Evolutionary conservation across 176 grass and related monocot species (phyloP).

Genomic region (Bothriochloa decipiens): DNA sequence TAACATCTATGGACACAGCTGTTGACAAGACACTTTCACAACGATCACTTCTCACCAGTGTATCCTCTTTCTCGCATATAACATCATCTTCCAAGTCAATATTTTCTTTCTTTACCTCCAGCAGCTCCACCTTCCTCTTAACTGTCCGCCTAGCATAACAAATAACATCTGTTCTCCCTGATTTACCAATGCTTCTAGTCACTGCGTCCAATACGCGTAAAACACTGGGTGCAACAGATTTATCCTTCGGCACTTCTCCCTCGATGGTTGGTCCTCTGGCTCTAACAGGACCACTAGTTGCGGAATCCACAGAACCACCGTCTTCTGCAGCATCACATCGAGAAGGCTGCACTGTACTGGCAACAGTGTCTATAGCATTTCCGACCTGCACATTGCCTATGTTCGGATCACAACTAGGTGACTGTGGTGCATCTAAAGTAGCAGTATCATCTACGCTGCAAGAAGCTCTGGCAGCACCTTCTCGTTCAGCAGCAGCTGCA

Average conservation of each 20-base stretch:
- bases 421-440: constrained; percentile 25
- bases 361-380: constrained; percentile 34
- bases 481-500: background rate
- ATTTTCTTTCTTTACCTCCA: constrained; percentile 30
- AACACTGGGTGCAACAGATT: constrained; percentile 41
- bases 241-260: background rate
- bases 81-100: constrained; percentile 32
- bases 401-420: constrained; percentile 25
- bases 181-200: constrained; percentile 48
- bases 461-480: constrained; percentile 3
- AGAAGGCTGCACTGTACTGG: background rate
- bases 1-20: constrained; percentile 48
- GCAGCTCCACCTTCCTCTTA: constrained; percentile 57
- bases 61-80: constrained; percentile 28
- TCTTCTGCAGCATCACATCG: constrained; percentile 2
- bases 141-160: constrained; percentile 71
- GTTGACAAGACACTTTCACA: constrained; percentile 49
- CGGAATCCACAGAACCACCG: constrained; percentile 31
- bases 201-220: constrained; percentile 32
- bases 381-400: constrained; percentile 1
- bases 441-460: constrained; percentile 13
- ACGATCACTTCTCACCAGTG: constrained; percentile 32
- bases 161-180: constrained; percentile 66
- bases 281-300: constrained; percentile 22
- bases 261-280: constrained; percentile 17